Base-by-base conservation (phyloP, 768 basidiomycete genomes). In the Paxillus ammoniavirescens region DNA sequence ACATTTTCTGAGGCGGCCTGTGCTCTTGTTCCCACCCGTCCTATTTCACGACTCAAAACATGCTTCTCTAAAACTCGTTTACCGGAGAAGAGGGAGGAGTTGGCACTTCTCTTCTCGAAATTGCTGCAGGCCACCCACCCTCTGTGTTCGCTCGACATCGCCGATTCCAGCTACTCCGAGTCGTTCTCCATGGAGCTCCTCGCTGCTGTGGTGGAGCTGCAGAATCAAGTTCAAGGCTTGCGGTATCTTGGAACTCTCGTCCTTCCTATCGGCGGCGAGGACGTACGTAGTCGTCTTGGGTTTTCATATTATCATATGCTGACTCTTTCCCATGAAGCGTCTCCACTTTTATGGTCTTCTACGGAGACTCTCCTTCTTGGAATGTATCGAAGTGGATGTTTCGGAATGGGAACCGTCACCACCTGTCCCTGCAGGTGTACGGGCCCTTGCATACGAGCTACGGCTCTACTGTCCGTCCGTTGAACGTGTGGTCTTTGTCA, bases 361-460 rank as follows among this genome's bases (percentile, higher is more conserved):
- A 52, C 80, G 81, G 73, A 77, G 72, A 26, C 72, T 87, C 23
- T 72, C 71, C 1, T 70, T 65, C 12, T 72, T 87, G 12, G 72
- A 76, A 55, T 83, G 80, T 57, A 62, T 84, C 45, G 86, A 87
- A 59, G 70, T 87, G 6, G 86, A 87, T 40, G 74, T 87, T 26
- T 81, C 81, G 17, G 79, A 81, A 47, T 89, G 86, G 86, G 75
- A 77, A 5, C 86, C 86, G 8, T 66, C 79, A 8, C 86, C 82
- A 8, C 65, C 74, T 13, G 70, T 79, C 30, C 72, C 76, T 2
- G 66, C 77, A 7, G 85, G 84, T 3, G 65, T 84, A 40, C 78
- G 83, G 18, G 82, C 83, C 2, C 70, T 88, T 7, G 77, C 78
- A 3, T 75, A 75, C 50, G 86, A 88, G 66, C 68, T 88, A 46